Evolutionary conservation across 1,284 basidiomycete genomes (phyloP), one percentile per base, ranked within the genome.

Genomic region (Mycena citricolor): DNA sequence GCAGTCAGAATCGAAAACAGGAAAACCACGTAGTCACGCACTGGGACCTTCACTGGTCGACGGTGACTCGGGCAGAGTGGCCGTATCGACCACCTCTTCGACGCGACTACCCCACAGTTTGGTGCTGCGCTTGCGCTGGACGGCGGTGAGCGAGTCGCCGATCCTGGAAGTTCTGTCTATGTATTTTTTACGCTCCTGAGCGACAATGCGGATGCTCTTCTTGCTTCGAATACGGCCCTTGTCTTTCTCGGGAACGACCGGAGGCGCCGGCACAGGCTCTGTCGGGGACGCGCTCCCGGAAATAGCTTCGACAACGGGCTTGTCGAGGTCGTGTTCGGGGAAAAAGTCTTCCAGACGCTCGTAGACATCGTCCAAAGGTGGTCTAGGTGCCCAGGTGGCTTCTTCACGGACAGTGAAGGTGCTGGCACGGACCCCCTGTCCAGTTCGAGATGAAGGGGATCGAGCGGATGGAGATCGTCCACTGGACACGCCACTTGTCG

Each of bases 261-360:
- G 67, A 17, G 65, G 58, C 5, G 63, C 61, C 25, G 71, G 62
- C 12, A 67, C 64, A 11, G 70, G 63, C 2, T 67, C 65, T 0
- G 86, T 90, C 1, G 87, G 88, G 4, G 86, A 89, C 6, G 82
- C 83, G 28, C 84, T 84, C 8, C 87, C 88, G 1, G 87, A 83
- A 10, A 76, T 76, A 5, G 85, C 77, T 54, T 98, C 94, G 44
- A 98, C 88, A 47, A 99, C 85, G 1, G 95, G 95, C 61, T 91
- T 89, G 67, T 99, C 97, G 38, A 99, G 78, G 61, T 99, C 94
- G 62, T 97, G 91, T 55, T 90, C 85, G 0, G 94, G 94, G 76
- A 99, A 99, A 72, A 92, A 97, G 54, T 90, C 84, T 58, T 98
- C 91, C 6, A 99, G 76, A 44, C 90, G 84, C 44, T 98, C 90